Percentiles rank a stretch among this genome's conserved stretches.
These are phyloP conservation scores for Persicaria tinctoria DNA, from an alignment of 148 eudicot species.

Conservation along the genomic window DNA sequence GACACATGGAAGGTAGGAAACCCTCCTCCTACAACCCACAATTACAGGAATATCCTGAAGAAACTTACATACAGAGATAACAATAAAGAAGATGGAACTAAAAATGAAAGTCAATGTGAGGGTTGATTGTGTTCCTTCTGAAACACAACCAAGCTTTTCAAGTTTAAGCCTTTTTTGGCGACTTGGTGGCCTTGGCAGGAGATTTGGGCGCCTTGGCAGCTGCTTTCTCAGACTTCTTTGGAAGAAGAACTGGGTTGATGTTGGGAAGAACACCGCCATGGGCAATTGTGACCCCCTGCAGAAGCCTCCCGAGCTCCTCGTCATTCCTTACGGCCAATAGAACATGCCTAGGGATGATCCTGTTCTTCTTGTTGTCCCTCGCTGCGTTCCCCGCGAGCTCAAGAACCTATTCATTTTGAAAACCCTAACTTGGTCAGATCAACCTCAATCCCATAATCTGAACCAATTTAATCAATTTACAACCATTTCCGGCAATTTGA, in stretches of 20 bases:
- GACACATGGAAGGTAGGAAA: background rate
- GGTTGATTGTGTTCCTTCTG: background rate
- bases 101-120: background rate
- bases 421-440: background rate
- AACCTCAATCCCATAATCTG: background rate
- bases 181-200: slow-evolving; percentile 6
- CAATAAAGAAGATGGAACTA: background rate
- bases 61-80: background rate
- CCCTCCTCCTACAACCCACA: background rate
- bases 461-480: background rate
- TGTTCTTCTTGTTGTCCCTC: slow-evolving; percentile 17
- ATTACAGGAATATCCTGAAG: background rate
- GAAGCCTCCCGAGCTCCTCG: slow-evolving; percentile 13
- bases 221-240: slow-evolving; percentile 7
- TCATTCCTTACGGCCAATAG: slow-evolving; percentile 13
- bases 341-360: slow-evolving; percentile 14
- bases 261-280: slow-evolving; percentile 16
- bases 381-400: slow-evolving; percentile 15
- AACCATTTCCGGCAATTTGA: background rate
- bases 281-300: slow-evolving; percentile 11
- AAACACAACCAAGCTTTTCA: background rate
- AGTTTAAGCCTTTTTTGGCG: slow-evolving; percentile 1
- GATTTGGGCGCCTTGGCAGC: slow-evolving; percentile 11
- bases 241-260: slow-evolving; percentile 16
- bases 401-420: slow-evolving; percentile 1